Percentiles rank a stretch among this genome's conserved stretches.
These are phyloP conservation scores for Ophidiomyces ophidiicola DNA, from an alignment of 2,329 filamentous ascomycete genomes.

Conservation along the genomic window DNA sequence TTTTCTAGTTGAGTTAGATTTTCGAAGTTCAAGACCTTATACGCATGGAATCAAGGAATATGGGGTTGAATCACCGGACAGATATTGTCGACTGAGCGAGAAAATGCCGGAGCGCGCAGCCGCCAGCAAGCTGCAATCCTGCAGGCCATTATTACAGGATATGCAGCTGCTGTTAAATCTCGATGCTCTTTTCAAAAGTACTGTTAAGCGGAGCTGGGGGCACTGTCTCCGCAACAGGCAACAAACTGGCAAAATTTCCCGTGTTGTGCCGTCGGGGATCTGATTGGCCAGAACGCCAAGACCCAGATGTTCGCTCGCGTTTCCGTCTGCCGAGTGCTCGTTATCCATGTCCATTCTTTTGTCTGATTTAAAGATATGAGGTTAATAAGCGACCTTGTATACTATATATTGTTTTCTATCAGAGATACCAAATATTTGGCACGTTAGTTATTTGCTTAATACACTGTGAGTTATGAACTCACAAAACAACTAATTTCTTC, in stretches of 20 bases:
- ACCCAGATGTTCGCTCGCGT: too few species aligned
- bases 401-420: too few species aligned
- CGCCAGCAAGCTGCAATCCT: not conserved
- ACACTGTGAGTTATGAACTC: too few species aligned
- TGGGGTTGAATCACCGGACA: slow-evolving; percentile 14
- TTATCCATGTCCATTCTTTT: too few species aligned
- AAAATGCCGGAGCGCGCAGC: not conserved
- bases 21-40: not conserved
- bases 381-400: too few species aligned
- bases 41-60: too few species aligned
- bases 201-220: not conserved
- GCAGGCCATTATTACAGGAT: not conserved
- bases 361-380: too few species aligned
- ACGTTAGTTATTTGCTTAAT: too few species aligned
- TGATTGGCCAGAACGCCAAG: slow-evolving; percentile 5
- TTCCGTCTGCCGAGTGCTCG: too few species aligned
- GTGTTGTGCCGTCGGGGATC: not conserved
- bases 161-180: not conserved
- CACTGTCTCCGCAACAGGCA: not conserved
- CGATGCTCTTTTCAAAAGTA: too few species aligned
- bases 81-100: not conserved
- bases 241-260: not conserved
- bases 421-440: too few species aligned
- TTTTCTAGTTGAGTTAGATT: not conserved
- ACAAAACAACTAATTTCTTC: too few species aligned